Evolutionary conservation across 2,329 filamentous ascomycete species (phyloP), one percentile per base, ranked within the genome.

Genomic region (Fusarium incarnatum): DNA sequence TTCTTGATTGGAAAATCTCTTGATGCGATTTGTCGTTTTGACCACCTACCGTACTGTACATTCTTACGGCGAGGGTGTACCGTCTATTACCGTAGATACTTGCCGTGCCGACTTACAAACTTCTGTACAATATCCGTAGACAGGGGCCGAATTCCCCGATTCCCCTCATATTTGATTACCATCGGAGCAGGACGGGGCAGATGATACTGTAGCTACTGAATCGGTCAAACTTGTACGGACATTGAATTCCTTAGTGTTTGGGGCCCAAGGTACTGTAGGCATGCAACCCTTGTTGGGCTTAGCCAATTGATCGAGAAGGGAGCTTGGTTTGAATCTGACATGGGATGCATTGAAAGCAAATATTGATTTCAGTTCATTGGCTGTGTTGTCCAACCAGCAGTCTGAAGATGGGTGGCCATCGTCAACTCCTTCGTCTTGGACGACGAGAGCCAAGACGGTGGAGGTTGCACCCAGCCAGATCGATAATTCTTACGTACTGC

Each of bases 241-340:
- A 70, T 70, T 64, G 63, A 66, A 70, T 71, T 70, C 64, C 68
- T 67, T 70, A 61, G 32, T 40, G 63, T 67, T 67, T 49, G 44
- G 48, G 45, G 28, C 22, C 34, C 28, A 30, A 30, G 28, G 28
- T 52, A 22, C 50, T 34, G 53, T 54, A 63, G 54, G 59, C 50
- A 46, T 60, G 58, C 50, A 54, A 55, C 44, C 63, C 55, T 49
- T 40, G 41, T 60, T 68, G 30, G 47, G 32, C 41, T 47, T 41
- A 34, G 25, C 49, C 50, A 49, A 49, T 37, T 57, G 20, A 23
- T 25, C 41, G 27, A 37, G 23, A 48, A 37, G n/a, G 41, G 23
- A 23, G 11, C 22, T 32, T 53, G 15, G 20, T 47, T 32, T 25
- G 42, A 32, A 30, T 58, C 46, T 42, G 28, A 42, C 45, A 37